Base-by-base conservation (phyloP, 768 basidiomycete genomes). In the Russula dissimulans region DNA sequence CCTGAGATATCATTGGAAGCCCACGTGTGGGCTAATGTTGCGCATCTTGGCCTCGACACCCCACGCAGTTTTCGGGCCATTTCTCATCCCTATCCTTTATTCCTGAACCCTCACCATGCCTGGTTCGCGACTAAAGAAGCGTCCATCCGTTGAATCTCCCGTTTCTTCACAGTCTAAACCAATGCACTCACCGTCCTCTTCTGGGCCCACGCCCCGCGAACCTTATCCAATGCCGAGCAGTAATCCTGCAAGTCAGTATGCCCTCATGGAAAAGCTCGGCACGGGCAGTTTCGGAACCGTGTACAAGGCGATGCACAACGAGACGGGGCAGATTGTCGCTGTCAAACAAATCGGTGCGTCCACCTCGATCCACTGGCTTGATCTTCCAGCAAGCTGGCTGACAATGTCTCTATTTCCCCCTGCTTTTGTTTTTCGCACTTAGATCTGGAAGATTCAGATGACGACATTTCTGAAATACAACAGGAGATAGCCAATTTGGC, bases 361-460 rank as follows among this genome's bases (percentile, higher is more conserved):
- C 15, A 6, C 43, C 43, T 5, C 10, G 15, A 14, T n/a, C 36
- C 55, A 7, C 12, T 49, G 2, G 5, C 8, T 2, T 15, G 0
- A n/a, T 31, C 22, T 49, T n/a, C 22, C 15, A 18, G 38, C 44
- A 26, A 26, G 8, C 6, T 11, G 5, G 32, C 7, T 31, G 38
- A 49, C 12, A 32, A 5, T 17, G 7, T 38, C 12, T 22, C 26
- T 10, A 18, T 48, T 44, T 44, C 47, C 39, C 56, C 12, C n/a
- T 11, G 31, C 36, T 26, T 38, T 9, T 31, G 15, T 41, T 15
- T 43, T 18, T 50, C 7, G 18, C 14, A 11, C 14, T 7, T 68
- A 95, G 95, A 98, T 76, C 79, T 99, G 61, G 97, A 99, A 73
- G 91, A 97, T 73, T 92, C 94, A 29, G 95, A 97, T 73, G 97